These are phyloP conservation scores for Thymus mandschuricus DNA, from an alignment of 257 asterid species.

Conservation along the genomic window DNA sequence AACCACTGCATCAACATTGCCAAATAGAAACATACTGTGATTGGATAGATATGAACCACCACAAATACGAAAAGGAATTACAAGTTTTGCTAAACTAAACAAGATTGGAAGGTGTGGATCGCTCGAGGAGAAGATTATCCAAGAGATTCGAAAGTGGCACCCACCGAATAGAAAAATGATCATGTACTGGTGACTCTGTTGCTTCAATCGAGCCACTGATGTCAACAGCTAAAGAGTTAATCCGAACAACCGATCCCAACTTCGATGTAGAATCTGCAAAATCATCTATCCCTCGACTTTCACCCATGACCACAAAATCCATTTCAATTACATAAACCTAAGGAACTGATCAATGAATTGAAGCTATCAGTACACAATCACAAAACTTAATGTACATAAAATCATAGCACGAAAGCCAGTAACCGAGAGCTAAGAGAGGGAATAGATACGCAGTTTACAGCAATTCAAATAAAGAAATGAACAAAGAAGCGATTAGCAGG, in stretches of 20 bases:
- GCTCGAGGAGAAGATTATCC: background rate
- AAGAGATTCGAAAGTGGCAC: constrained; percentile 17
- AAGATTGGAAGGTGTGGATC: too few relatives aligned
- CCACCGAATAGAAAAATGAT: constrained; percentile 81
- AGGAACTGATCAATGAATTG: constrained; percentile 24
- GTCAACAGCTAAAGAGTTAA: constrained; percentile 60
- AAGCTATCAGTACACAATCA: constrained; percentile 22
- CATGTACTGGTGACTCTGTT: constrained; percentile 43
- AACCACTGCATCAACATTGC: constrained; percentile 58
- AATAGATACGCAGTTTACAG: background rate
- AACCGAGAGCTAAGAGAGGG: background rate
- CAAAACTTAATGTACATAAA: constrained; percentile 26
- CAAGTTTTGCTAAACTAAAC: too few relatives aligned
- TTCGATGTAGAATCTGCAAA: constrained; percentile 39
- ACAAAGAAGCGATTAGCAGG: background rate
- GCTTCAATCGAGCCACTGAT: constrained; percentile 43
- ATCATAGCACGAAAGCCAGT: constrained; percentile 26
- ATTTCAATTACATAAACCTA: constrained; percentile 36
- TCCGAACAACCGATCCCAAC: constrained; percentile 50
- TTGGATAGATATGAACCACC: too few relatives aligned
- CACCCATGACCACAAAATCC: constrained; percentile 46
- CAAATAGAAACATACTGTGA: too few relatives aligned
- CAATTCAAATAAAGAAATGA: background rate
- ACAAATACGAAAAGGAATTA: too few relatives aligned
- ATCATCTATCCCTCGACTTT: constrained; percentile 32